Evolutionary conservation across 2,329 filamentous ascomycete species (phyloP).

Genomic region (Zasmidium cellare): DNA sequence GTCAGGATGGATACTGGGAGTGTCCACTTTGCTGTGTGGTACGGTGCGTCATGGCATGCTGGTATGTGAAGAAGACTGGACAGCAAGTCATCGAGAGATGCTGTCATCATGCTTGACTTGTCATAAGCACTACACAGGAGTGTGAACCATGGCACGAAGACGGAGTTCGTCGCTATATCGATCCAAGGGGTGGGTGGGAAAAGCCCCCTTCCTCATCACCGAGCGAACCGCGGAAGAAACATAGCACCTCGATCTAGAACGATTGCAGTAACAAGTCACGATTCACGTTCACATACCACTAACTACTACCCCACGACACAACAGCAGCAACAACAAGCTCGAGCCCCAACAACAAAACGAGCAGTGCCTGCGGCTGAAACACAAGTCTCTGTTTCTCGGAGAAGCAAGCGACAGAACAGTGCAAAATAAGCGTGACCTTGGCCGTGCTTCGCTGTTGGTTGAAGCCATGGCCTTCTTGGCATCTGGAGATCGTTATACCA

Average conservation of each 20-base stretch:
- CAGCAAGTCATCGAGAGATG: not conserved
- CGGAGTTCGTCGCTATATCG: too few species aligned
- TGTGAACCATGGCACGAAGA: not conserved
- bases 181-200: too few species aligned
- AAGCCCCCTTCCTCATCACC: not conserved
- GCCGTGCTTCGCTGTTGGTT: not conserved
- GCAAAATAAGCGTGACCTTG: not conserved
- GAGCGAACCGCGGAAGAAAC: not conserved
- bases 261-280: not conserved
- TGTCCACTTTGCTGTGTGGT: not conserved
- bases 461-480: not conserved
- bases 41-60: not conserved
- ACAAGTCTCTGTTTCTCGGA: not conserved
- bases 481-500: not conserved
- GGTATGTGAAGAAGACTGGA: too few species aligned
- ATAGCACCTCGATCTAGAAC: not conserved
- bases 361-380: too few species aligned
- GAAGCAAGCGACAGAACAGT: too few species aligned
- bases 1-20: too few species aligned
- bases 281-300: not conserved
- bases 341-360: not conserved
- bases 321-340: not conserved
- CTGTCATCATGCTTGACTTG: not conserved
- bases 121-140: not conserved
- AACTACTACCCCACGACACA: not conserved